Evolutionary conservation across 1,284 basidiomycete species (phyloP).

Genomic region (Rhodotorula glutinis): DNA sequence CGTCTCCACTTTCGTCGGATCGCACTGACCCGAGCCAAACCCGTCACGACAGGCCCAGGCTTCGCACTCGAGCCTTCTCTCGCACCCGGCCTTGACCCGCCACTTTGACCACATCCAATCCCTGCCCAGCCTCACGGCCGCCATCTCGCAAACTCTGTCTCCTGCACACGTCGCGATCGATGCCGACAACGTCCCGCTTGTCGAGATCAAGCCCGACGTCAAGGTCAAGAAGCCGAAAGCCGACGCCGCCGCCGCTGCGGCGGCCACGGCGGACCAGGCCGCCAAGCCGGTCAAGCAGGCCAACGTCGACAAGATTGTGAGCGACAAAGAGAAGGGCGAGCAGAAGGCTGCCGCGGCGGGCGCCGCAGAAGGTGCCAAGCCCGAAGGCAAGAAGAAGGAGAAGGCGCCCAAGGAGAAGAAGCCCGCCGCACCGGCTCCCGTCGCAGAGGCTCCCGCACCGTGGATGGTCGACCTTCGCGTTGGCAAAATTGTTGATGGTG

Average conservation of each 20-base stretch:
- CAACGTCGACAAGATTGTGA: conserved; percentile 49
- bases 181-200: conserved; percentile 69
- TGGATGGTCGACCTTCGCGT: conserved; percentile 94
- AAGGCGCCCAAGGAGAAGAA: conserved; percentile 48
- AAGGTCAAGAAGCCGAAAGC: conserved; percentile 68
- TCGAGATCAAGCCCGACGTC: conserved; percentile 59
- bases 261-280: conserved; percentile 43
- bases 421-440: conserved; percentile 42
- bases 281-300: conserved; percentile 51
- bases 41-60: conserved; percentile 16
- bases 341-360: conserved; percentile 29
- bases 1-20: background rate
- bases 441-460: conserved; percentile 55
- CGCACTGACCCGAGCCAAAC: background rate
- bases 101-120: conserved; percentile 92
- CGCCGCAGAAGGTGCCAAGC: conserved; percentile 28
- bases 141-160: conserved; percentile 54
- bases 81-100: conserved; percentile 66
- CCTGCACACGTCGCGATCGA: conserved; percentile 66
- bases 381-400: conserved; percentile 52
- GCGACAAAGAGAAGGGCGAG: conserved; percentile 53
- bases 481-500: conserved; percentile 74
- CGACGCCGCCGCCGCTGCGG: conserved; percentile 45
- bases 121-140: conserved; percentile 59
- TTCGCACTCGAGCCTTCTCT: conserved; percentile 31